Percentiles rank a stretch among this genome's conserved stretches.
These are phyloP conservation scores for Phaeodactylum tricornutum DNA, from an alignment of 108 stramenopile species.

Conservation along the genomic window DNA sequence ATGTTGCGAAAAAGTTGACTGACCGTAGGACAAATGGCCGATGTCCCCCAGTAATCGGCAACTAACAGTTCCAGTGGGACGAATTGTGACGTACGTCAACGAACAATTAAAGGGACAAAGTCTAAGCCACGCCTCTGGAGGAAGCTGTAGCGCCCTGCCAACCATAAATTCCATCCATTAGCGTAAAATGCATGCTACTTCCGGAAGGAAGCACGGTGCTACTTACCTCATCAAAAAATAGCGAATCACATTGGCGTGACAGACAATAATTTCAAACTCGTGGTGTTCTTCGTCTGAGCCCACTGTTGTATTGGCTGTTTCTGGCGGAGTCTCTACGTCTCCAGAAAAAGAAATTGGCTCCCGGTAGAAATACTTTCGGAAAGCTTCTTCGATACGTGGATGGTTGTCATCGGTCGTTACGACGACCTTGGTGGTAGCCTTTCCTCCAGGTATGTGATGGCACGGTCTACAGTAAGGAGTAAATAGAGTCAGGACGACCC, in stretches of 20 bases:
- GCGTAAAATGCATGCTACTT: too few relatives aligned
- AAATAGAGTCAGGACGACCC: too few relatives aligned
- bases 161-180: too few relatives aligned
- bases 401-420: slow-evolving; percentile 60
- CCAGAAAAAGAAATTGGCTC: too few relatives aligned
- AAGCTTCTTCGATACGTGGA: slow-evolving; percentile 80
- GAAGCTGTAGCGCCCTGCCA: slow-evolving; percentile 84
- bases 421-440: slow-evolving; percentile 29
- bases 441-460: slow-evolving; percentile 70
- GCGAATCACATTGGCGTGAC: slow-evolving; percentile 95
- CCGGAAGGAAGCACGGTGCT: too few relatives aligned
- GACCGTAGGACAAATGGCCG: slow-evolving; percentile 66
- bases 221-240: too few relatives aligned
- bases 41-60: slow-evolving; percentile 84
- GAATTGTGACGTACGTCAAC: slow-evolving; percentile 77
- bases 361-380: slow-evolving; percentile 80
- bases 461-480: slow-evolving; percentile 44
- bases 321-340: slow-evolving; percentile 6
- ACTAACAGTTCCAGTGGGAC: slow-evolving; percentile 77
- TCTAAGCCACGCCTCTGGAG: slow-evolving; percentile 88
- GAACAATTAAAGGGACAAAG: slow-evolving; percentile 85
- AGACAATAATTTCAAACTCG: slow-evolving; percentile 89
- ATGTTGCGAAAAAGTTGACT: slow-evolving; percentile 62
- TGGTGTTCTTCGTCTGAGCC: slow-evolving; percentile 28
- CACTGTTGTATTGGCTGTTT: slow-evolving; percentile 7